Conservation (phyloP, 2,329 filamentous ascomycete genomes). For the Ceratocystiopsis sp. region DNA sequence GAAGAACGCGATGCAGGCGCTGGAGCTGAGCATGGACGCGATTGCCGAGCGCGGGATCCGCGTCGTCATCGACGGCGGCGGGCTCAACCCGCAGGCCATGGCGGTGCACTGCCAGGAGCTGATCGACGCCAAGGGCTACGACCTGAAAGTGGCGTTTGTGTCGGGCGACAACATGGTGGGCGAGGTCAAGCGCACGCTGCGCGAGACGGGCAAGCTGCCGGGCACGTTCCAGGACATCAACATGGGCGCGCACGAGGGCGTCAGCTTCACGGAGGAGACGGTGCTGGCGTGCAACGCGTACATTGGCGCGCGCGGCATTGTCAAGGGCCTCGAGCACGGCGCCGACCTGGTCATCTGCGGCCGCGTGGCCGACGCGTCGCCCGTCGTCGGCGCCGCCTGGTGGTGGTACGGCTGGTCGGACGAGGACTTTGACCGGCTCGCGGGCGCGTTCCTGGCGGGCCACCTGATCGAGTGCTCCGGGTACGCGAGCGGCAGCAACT, state of each 20-base stretch:
- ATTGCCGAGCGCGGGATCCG: slow-evolving; percentile 26
- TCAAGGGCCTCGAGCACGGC: slow-evolving; percentile 22
- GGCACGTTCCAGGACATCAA: slow-evolving; percentile 1
- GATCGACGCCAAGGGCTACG: slow-evolving; percentile 1
- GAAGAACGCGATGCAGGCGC: slow-evolving; percentile 3
- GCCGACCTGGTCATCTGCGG: slow-evolving; percentile 33
- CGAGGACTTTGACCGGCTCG: slow-evolving; percentile 29
- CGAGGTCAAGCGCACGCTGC: slow-evolving; percentile 3
- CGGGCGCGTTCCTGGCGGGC: slow-evolving; percentile 31
- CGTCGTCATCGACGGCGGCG: slow-evolving; percentile 30
- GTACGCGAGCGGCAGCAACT: slow-evolving; percentile 38
- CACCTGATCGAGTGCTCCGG: slow-evolving; percentile 35
- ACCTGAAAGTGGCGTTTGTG: slow-evolving; percentile 25
- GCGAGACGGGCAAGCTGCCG: not conserved
- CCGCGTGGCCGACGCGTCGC: slow-evolving; percentile 22
- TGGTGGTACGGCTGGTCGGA: slow-evolving; percentile 37
- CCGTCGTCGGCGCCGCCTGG: slow-evolving; percentile 36
- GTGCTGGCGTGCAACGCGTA: slow-evolving; percentile 28
- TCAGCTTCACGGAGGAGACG: slow-evolving; percentile 21
- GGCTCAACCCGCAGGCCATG: slow-evolving; percentile 30
- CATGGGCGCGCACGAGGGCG: not conserved
- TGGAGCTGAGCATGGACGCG: slow-evolving; percentile 5
- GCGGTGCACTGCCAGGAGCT: slow-evolving; percentile 14
- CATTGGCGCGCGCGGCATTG: slow-evolving; percentile 31
- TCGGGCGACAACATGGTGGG: slow-evolving; percentile 26